Percentiles rank a stretch among this genome's conserved stretches.
phyloP scores from a whole-genome alignment of 441 rosid genomes.

The Populus hybrid region DNA sequence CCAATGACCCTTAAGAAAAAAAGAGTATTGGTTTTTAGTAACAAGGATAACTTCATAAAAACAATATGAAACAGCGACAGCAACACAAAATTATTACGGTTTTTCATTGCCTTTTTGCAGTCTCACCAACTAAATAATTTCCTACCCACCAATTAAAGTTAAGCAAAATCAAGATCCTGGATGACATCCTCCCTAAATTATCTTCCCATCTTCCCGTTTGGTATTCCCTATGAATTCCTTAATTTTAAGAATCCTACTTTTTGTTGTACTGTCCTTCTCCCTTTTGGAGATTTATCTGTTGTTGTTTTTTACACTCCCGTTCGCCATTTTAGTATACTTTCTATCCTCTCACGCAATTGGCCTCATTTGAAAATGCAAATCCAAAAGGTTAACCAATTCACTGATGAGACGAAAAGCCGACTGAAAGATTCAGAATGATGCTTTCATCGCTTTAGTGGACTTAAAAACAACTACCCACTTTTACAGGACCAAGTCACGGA shows the following conservation, averaged over 20 bases:
- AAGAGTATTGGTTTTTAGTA: not conserved
- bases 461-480: not conserved
- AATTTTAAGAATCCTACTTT: not conserved
- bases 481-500: not conserved
- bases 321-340: no score
- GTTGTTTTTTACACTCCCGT: no score
- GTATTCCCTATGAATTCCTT: not conserved
- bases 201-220: not conserved
- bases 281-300: no score
- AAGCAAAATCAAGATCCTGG: not conserved
- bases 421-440: not conserved
- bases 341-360: no score
- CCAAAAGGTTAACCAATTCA: no score
- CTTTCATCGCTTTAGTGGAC: no score
- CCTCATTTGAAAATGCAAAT: no score
- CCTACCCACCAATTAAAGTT: not conserved
- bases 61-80: not conserved
- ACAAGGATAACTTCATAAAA: slow-evolving; percentile 9
- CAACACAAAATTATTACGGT: not conserved
- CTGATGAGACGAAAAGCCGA: no score
- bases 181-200: not conserved
- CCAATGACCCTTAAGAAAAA: slow-evolving; percentile 77
- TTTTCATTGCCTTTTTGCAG: not conserved
- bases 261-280: no score
- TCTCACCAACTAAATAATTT: not conserved